These are phyloP conservation scores for Paxillus involutus DNA, from an alignment of 768 basidiomycete species.

Conservation along the genomic window DNA sequence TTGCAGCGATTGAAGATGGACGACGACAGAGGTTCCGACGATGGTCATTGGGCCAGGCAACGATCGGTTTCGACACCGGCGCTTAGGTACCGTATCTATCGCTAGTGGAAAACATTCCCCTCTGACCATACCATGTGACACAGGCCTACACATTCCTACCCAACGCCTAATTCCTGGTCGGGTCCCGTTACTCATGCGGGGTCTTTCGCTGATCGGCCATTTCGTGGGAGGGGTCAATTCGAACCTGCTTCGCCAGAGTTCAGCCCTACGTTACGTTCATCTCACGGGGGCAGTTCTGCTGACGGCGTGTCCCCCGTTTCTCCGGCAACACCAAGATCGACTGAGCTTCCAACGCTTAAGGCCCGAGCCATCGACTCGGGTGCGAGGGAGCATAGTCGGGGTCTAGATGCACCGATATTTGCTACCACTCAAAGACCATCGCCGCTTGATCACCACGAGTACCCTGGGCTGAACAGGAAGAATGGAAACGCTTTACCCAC, in stretches of 20 bases:
- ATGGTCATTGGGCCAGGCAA: slow-evolving; percentile 38
- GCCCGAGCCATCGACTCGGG: slow-evolving; percentile 4
- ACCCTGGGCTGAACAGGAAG: slow-evolving; percentile 15
- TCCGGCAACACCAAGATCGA: slow-evolving; percentile 54
- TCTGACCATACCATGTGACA: slow-evolving; percentile 7
- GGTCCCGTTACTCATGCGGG: slow-evolving; percentile 7
- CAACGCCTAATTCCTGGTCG: slow-evolving; percentile 27
- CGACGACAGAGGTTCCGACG: slow-evolving; percentile 36
- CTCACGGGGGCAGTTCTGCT: slow-evolving; percentile 45
- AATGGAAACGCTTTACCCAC: slow-evolving; percentile 13
- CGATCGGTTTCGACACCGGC: slow-evolving; percentile 44
- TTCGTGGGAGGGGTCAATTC: slow-evolving; percentile 11
- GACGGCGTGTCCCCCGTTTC: slow-evolving; percentile 51
- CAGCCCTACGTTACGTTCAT: slow-evolving; percentile 30
- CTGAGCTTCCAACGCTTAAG: slow-evolving; percentile 18
- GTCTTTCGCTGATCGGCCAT: slow-evolving; percentile 2
- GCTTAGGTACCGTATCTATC: slow-evolving; percentile 21
- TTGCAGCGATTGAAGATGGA: slow-evolving; percentile 61
- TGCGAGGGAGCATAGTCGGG: not conserved
- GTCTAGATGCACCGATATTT: not conserved
- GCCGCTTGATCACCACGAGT: slow-evolving; percentile 11
- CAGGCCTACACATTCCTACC: slow-evolving; percentile 19
- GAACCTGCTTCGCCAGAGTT: slow-evolving; percentile 24
- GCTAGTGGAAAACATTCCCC: not conserved
- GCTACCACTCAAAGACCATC: slow-evolving; percentile 2